Evolutionary conservation across 306 rosid genomes (phyloP).

Genomic region (Sindora glabra): DNA sequence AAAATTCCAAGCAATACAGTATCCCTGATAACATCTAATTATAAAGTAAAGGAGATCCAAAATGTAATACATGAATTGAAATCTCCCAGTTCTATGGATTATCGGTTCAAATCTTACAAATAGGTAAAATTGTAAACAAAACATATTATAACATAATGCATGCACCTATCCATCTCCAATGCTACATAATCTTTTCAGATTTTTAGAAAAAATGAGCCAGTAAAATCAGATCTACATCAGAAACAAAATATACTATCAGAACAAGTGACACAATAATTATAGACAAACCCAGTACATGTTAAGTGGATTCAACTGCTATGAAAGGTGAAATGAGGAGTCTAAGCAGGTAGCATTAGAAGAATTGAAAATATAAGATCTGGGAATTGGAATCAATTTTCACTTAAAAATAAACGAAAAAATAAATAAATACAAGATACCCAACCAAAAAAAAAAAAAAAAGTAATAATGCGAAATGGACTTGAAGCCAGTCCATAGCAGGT

Average conservation of each 20-base stretch:
- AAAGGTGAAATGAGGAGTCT: neutral
- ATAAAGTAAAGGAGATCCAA: neutral
- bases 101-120: neutral
- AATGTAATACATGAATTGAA: neutral
- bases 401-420: neutral
- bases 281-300: neutral
- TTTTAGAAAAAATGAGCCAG: neutral
- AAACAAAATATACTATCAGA: neutral
- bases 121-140: neutral
- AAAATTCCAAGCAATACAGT: too few relatives aligned
- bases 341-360: neutral
- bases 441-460: neutral
- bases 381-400: neutral
- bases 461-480: neutral
- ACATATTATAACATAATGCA: neutral
- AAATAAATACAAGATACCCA: neutral
- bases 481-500: neutral
- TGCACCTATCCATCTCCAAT: neutral
- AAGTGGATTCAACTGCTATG: neutral
- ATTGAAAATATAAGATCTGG: neutral
- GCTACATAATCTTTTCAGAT: neutral
- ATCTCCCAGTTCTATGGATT: neutral
- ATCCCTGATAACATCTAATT: neutral
- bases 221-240: constrained; percentile 2
- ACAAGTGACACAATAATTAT: neutral